Conservation (phyloP, 345 rosid species). For the Euphorbia peplus region DNA sequence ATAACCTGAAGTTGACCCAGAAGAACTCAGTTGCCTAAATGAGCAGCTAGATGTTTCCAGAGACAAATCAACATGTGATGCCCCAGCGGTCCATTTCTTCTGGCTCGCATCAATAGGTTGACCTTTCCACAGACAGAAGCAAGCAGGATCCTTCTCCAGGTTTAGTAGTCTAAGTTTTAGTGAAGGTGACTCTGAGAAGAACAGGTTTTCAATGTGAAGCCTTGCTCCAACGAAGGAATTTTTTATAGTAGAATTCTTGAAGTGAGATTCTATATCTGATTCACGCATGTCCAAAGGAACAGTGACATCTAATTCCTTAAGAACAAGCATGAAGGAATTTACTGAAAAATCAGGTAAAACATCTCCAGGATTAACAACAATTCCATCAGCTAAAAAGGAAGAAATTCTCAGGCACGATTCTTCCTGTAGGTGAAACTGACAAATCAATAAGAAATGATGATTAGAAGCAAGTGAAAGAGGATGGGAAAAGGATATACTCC, state of each 20-base stretch:
- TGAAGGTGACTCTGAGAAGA: slow-evolving; percentile 79
- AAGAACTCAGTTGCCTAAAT: slow-evolving; percentile 30
- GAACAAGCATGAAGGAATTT: slow-evolving; percentile 55
- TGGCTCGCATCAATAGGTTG: slow-evolving; percentile 97
- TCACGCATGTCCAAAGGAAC: slow-evolving; percentile 65
- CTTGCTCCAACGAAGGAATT: slow-evolving; percentile 77
- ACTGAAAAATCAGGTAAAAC: slow-evolving; percentile 74
- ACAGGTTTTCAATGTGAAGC: slow-evolving; percentile 78
- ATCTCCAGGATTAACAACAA: slow-evolving; percentile 77
- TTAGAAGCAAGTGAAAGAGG: slow-evolving; percentile 7
- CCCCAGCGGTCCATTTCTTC: slow-evolving; percentile 81
- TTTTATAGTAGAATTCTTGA: slow-evolving; percentile 30
- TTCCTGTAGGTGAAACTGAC: slow-evolving; percentile 91
- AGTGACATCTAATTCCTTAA: slow-evolving; percentile 71
- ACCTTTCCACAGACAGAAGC: slow-evolving; percentile 83
- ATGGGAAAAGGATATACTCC: neutral
- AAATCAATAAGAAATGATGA: slow-evolving; percentile 15
- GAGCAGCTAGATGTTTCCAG: slow-evolving; percentile 60
- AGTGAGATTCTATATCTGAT: slow-evolving; percentile 32
- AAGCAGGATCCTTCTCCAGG: slow-evolving; percentile 96
- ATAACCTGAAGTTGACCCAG: slow-evolving; percentile 39
- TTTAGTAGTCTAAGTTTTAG: slow-evolving; percentile 67
- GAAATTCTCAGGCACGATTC: slow-evolving; percentile 93
- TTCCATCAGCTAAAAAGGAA: slow-evolving; percentile 95
- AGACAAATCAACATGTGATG: slow-evolving; percentile 62